Evolutionary conservation across 192 early-diverging fungal genomes (phyloP), one percentile per base, ranked within the genome.

Genomic region (Coemansia interrupta): DNA sequence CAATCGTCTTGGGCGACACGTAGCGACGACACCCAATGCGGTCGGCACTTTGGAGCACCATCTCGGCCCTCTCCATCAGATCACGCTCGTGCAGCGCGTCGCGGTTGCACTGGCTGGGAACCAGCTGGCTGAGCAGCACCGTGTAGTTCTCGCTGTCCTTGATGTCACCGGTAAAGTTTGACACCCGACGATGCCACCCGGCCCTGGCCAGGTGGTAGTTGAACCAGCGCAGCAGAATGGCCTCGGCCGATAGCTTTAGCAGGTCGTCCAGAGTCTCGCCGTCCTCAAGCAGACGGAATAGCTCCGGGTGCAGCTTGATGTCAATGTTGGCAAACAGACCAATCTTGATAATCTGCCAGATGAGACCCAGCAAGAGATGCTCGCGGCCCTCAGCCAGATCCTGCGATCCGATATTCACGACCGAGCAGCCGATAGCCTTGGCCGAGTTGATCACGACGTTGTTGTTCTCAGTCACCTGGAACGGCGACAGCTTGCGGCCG

Each of bases 311-410:
- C 53, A 91, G 85, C 74, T 97, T 94, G 65, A 99, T 94, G 72
- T 97, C 93, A 70, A 99, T 94, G 82, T 95, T 97, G 66, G 90
- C 91, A 63, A 91, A 83, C 57, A 99, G 80, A 53, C 95, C 94
- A 56, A 93, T 91, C 80, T 97, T 99, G 82, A 99, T 99, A 60
- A 99, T 96, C 78, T 99, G 91, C 97, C 97, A 99, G 61, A 97
- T 92, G 28, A 99, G 83, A 15, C 95, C 97, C 58, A 99, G 82
- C 70, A 97, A 90, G 70, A 99, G 84, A 63, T 99, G 94, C 80
- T 96, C 93, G 55, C 93, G 83, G 26, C 93, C 95, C 63, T 97
- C 97, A 54, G 95, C 94, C 62, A 99, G 80, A 68, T 99, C 97
- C 73, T 87, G 84, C 26, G 97, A 86, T 30, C 97, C 97, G 83